Percentiles rank a stretch among this genome's conserved stretches.
These are phyloP conservation scores for Curvularia verruculosa DNA, from an alignment of 2,329 filamentous ascomycete genomes.

Conservation along the genomic window DNA sequence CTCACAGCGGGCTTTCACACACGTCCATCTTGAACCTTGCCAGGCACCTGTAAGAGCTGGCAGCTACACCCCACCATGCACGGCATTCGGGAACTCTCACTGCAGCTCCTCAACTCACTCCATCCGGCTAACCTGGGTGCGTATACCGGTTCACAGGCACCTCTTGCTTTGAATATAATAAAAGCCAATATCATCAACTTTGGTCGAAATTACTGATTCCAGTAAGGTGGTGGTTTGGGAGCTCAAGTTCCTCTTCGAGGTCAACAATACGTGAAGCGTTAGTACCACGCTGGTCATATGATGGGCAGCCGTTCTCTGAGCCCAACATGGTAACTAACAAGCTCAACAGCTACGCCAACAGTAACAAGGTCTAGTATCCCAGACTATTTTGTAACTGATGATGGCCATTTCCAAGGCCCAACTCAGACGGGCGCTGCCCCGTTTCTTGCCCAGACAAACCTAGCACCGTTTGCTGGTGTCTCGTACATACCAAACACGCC, in stretches of 20 bases:
- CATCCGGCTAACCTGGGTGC: constrained; percentile 25
- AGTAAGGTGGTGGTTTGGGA: constrained; percentile 15
- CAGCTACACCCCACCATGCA: constrained; percentile 28
- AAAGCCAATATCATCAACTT: not conserved
- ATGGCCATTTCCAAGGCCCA: constrained; percentile 57
- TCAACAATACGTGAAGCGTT: constrained; percentile 26
- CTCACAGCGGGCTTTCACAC: not conserved
- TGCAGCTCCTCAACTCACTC: constrained; percentile 33
- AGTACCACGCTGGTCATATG: constrained; percentile 18
- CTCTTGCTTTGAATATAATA: not conserved
- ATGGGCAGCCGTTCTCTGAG: not conserved
- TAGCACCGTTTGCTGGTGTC: constrained; percentile 64
- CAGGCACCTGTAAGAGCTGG: constrained; percentile 5
- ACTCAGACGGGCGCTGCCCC: constrained; percentile 72
- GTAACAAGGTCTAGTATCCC: constrained; percentile 31
- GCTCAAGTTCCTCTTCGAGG: constrained; percentile 25
- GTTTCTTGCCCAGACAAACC: constrained; percentile 74
- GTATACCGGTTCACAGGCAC: constrained; percentile 5
- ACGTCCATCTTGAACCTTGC: not conserved
- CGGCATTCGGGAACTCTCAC: constrained; percentile 32
- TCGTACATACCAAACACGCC: constrained; percentile 72
- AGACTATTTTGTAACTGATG: constrained; percentile 44
- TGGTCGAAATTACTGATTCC: constrained; percentile 1
- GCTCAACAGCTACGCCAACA: constrained; percentile 27
- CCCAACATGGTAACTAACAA: constrained; percentile 10